phyloP scores from a whole-genome alignment of 176 grass and related monocot species.

The Musa beccarii region DNA sequence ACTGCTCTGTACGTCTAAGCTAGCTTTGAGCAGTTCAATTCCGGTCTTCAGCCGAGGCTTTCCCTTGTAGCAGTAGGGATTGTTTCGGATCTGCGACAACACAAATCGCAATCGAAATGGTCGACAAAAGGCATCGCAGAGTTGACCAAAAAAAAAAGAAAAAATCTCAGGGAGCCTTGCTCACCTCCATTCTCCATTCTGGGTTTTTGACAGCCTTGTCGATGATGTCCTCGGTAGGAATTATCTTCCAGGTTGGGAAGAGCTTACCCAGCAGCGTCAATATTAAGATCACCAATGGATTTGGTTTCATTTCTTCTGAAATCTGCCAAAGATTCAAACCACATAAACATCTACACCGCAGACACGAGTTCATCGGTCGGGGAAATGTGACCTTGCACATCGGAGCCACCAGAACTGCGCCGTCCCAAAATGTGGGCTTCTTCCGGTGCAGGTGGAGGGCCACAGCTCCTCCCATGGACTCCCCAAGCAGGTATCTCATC shows the following conservation, averaged over 20 bases:
- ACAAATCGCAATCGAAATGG: not conserved
- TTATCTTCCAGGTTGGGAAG: not conserved
- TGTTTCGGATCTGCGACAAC: slow-evolving; percentile 8
- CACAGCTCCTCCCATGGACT: slow-evolving; percentile 18
- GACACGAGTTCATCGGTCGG: too few species aligned
- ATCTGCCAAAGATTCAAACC: not conserved
- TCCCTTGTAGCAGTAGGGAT: slow-evolving; percentile 47
- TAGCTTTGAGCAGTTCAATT: slow-evolving; percentile 34
- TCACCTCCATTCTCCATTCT: slow-evolving; percentile 1
- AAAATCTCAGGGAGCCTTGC: not conserved
- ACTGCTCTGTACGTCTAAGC: slow-evolving; percentile 33
- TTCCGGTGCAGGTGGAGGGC: slow-evolving; percentile 1
- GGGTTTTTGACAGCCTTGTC: not conserved
- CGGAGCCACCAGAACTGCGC: slow-evolving; percentile 3
- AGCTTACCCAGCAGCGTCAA: not conserved
- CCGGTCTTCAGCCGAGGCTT: slow-evolving; percentile 47
- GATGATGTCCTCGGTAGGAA: not conserved
- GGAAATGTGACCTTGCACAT: slow-evolving; percentile 16
- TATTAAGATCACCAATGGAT: not conserved
- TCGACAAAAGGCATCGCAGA: not conserved
- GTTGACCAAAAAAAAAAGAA: not conserved
- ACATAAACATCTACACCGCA: not conserved
- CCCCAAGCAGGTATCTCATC: not conserved
- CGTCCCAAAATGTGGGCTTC: not conserved
- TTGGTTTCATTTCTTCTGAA: not conserved